phyloP scores from a whole-genome alignment of 164 flowering plant genomes.

The Stephania yunnanensis region DNA sequence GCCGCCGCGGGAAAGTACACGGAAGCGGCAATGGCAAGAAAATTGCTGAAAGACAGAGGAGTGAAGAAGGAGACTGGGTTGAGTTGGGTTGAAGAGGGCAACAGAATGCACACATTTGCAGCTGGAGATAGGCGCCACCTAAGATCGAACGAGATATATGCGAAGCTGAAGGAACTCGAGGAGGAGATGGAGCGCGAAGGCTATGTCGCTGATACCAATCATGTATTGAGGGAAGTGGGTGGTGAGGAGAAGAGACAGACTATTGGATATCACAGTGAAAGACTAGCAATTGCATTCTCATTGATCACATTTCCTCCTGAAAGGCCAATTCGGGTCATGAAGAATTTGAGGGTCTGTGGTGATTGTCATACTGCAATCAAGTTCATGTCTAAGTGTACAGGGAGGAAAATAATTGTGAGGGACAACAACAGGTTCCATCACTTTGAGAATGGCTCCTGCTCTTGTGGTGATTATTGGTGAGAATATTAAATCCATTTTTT shows the following conservation, averaged over 20 bases:
- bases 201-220: slow-evolving; percentile 69
- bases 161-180: slow-evolving; percentile 58
- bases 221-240: slow-evolving; percentile 57
- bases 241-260: slow-evolving; percentile 58
- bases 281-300: slow-evolving; percentile 82
- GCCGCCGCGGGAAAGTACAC: slow-evolving; percentile 78
- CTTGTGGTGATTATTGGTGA: slow-evolving; percentile 90
- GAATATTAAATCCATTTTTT: slow-evolving; percentile 3
- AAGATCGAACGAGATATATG: slow-evolving; percentile 46
- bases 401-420: slow-evolving; percentile 67
- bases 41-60: slow-evolving; percentile 68
- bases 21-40: slow-evolving; percentile 85
- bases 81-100: slow-evolving; percentile 97
- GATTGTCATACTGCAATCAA: slow-evolving; percentile 92
- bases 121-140: slow-evolving; percentile 67
- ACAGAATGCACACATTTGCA: slow-evolving; percentile 67
- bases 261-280: slow-evolving; percentile 81
- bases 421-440: slow-evolving; percentile 86
- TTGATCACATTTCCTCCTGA: slow-evolving; percentile 61
- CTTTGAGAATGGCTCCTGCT: slow-evolving; percentile 79
- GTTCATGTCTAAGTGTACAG: slow-evolving; percentile 68
- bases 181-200: slow-evolving; percentile 75
- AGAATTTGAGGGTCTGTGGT: slow-evolving; percentile 86
- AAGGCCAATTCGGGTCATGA: slow-evolving; percentile 81
- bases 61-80: slow-evolving; percentile 87